Evolutionary conservation across 768 basidiomycete genomes (phyloP).

Genomic region (Trametes coccinea): DNA sequence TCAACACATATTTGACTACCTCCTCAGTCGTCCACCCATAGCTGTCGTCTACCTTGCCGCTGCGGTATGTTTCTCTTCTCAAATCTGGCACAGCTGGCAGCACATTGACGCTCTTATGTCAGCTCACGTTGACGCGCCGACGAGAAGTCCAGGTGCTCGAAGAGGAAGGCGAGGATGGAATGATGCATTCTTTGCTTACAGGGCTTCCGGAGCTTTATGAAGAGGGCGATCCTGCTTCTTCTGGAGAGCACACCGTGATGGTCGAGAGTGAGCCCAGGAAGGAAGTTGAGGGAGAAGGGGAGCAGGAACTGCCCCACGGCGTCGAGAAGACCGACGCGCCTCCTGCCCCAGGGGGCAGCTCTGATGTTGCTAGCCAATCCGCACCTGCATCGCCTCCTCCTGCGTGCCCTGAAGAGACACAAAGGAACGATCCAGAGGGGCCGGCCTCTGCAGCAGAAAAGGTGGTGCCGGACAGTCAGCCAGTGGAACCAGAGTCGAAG

Average conservation of each 20-base stretch:
- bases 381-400: too few relatives aligned
- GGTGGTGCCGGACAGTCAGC: too few relatives aligned
- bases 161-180: slow-evolving; percentile 75
- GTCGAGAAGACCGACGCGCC: too few relatives aligned
- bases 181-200: slow-evolving; percentile 75
- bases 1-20: slow-evolving; percentile 90
- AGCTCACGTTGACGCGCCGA: slow-evolving; percentile 79
- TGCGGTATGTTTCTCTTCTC: slow-evolving; percentile 46
- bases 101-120: neutral
- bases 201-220: slow-evolving; percentile 62
- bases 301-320: neutral
- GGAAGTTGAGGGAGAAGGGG: neutral
- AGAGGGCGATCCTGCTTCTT: slow-evolving; percentile 27
- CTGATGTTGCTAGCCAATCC: too few relatives aligned
- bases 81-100: too few relatives aligned
- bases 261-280: neutral
- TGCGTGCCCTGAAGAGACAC: too few relatives aligned
- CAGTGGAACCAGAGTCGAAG: neutral
- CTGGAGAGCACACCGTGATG: neutral
- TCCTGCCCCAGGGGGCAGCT: too few relatives aligned
- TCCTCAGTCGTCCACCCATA: slow-evolving; percentile 81
- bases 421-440: too few relatives aligned
- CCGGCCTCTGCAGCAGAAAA: too few relatives aligned
- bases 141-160: slow-evolving; percentile 61
- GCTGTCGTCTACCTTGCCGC: slow-evolving; percentile 79